Evolutionary conservation across 495 filamentous ascomycete species (phyloP), one percentile per base, ranked within the genome.

Genomic region (Hypoxylon fragiforme): DNA sequence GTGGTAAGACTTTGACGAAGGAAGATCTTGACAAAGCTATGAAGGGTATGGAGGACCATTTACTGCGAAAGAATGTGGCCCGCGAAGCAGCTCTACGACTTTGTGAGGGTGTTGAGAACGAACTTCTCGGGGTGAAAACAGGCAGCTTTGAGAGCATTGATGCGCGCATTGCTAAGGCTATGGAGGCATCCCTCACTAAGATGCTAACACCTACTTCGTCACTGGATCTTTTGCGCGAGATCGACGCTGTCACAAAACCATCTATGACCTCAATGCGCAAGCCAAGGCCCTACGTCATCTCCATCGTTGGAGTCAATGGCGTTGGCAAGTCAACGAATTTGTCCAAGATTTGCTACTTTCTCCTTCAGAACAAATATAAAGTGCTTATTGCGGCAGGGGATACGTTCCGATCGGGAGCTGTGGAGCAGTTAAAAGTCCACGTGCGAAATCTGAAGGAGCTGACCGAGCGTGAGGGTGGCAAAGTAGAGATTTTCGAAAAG

Each of bases 241-340:
- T 98, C 55, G 84, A 92, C 61, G 76, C 87, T 9, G 81, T 92
- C 45, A 89, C 85, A 3, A 76, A 81, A 19, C 86, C 88, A 6
- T 73, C 84, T 6, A 64, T 67, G 1, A 71, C 76, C 1, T 80
- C 81, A 2, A 68, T 78, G 50, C 77, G 77, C 43, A 75, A 81
- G 37, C 75, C 77, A 19, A 83, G 91, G 9, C 94, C 94, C 28
- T 98, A 97, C 60, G 92, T 97, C 51, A 95, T 98, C 62, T 95
- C 90, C 22, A 95, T 98, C 46, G 95, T 98, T 24, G 94, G 94
- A 44, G 94, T 98, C 62, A 98, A 98, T 64, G 94, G 94, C 18
- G 94, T 98, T 39, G 94, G 94, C 65, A 98, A 98, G 72, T 96
- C 90, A 6, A 98, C 94, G 14, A 97, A 96, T 57, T 74, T 98